phyloP scores from a whole-genome alignment of 2,329 filamentous ascomycete species.

The Aspergillus fumigatiaffinis region DNA sequence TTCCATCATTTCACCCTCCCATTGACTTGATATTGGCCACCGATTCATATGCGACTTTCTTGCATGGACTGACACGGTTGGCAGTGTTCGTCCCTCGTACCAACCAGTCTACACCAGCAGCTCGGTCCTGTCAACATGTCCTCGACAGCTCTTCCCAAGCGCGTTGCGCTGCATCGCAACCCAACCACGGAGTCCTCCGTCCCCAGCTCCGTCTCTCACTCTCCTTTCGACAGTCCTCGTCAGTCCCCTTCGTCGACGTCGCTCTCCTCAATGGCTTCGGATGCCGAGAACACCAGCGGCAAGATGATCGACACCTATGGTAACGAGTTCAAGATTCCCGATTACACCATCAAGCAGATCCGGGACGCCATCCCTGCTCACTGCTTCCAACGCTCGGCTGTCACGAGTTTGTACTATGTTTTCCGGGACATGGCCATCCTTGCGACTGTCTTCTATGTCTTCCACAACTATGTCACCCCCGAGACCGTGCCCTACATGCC shows the following conservation, averaged over 20 bases:
- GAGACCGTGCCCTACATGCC: conserved; percentile 70
- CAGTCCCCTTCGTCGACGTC: conserved; percentile 79
- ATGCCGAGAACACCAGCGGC: conserved; percentile 49
- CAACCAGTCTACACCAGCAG: background rate
- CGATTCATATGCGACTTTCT: background rate
- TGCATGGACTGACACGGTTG: background rate
- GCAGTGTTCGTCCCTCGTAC: background rate
- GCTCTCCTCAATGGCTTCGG: conserved; percentile 79
- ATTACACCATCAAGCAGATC: conserved; percentile 97
- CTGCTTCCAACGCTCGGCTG: conserved; percentile 85
- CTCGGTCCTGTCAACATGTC: conserved; percentile 36
- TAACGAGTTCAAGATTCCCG: conserved; percentile 87
- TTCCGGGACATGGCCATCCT: conserved; percentile 72
- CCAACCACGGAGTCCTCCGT: conserved; percentile 54
- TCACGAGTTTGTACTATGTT: conserved; percentile 75
- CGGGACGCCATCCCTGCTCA: conserved; percentile 95
- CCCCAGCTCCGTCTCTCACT: conserved; percentile 51
- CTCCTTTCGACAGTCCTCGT: conserved; percentile 57
- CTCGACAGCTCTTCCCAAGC: conserved; percentile 47
- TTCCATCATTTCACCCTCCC: background rate
- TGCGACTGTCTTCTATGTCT: conserved; percentile 75
- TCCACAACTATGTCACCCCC: conserved; percentile 84
- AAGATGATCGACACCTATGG: conserved; percentile 87
- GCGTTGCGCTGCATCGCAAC: conserved; percentile 50
- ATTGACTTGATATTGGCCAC: background rate